Conservation (phyloP, 1,139 yeast species). For the Sugiyamaella sp. region DNA sequence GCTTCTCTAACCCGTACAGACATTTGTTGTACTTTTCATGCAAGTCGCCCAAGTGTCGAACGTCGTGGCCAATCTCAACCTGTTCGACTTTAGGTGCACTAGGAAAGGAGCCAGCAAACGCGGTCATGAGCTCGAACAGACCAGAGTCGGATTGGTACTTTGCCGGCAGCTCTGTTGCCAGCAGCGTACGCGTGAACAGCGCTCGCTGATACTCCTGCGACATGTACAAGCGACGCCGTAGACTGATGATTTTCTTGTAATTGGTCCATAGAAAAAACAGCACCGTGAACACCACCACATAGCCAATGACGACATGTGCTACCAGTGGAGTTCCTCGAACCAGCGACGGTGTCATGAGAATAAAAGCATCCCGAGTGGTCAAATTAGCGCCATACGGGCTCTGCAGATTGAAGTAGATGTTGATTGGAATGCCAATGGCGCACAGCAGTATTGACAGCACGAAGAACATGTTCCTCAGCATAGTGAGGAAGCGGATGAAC, state of each 20-base stretch:
- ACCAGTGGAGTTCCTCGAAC: conserved; percentile 40
- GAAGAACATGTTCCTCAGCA: conserved; percentile 43
- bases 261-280: conserved; percentile 39
- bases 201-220: conserved; percentile 38
- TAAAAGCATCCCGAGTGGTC: conserved; percentile 40
- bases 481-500: conserved; percentile 40
- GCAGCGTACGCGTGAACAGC: conserved; percentile 41
- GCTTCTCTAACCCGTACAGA: conserved; percentile 39
- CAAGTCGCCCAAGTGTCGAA: conserved; percentile 37
- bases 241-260: conserved; percentile 36
- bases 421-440: conserved; percentile 45
- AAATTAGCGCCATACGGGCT: conserved; percentile 31
- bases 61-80: conserved; percentile 42
- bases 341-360: conserved; percentile 45
- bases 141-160: conserved; percentile 37
- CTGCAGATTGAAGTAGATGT: conserved; percentile 41
- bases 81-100: conserved; percentile 30
- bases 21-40: conserved; percentile 36
- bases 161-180: conserved; percentile 42
- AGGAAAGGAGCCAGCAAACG: conserved; percentile 26
- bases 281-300: conserved; percentile 38
- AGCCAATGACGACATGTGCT: conserved; percentile 44
- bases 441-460: conserved; percentile 42
- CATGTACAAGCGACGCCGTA: conserved; percentile 37
- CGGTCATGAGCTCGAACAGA: conserved; percentile 30